phyloP scores from a whole-genome alignment of 305 asterid genomes.

The Andrographis paniculata region DNA sequence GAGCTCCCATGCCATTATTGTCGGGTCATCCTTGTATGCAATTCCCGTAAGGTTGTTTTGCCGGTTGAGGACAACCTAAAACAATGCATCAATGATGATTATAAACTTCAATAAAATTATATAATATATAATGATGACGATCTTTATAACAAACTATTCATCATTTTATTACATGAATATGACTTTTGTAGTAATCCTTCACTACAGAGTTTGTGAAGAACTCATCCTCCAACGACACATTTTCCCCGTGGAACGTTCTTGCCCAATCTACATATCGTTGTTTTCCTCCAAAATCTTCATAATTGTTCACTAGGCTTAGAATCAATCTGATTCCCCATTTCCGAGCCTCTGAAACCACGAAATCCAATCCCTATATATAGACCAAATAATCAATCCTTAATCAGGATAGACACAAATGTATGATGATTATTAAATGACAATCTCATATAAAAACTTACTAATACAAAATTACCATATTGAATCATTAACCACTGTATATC shows the following conservation, averaged over 20 bases:
- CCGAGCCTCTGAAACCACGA: constrained; percentile 34
- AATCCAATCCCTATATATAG: constrained; percentile 29
- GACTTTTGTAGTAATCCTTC: constrained; percentile 29
- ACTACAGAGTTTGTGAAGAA: constrained; percentile 24
- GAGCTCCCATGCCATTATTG: constrained; percentile 21
- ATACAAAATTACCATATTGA: not conserved
- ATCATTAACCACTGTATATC: not conserved
- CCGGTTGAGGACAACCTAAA: constrained; percentile 18
- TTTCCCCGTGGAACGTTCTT: constrained; percentile 23
- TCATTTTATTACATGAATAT: constrained; percentile 19
- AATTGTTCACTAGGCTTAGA: constrained; percentile 32
- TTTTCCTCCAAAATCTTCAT: constrained; percentile 27
- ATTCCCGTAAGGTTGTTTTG: constrained; percentile 13
- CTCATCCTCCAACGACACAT: constrained; percentile 27
- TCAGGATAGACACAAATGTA: not conserved
- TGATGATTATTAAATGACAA: no score
- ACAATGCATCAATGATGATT: not conserved
- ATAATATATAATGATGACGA: not conserved
- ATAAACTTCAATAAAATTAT: no score
- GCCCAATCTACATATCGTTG: constrained; percentile 36
- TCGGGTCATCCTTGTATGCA: constrained; percentile 16
- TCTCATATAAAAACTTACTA: not conserved
- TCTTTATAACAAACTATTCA: not conserved
- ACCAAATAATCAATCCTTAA: not conserved
- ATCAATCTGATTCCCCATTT: constrained; percentile 23